These are phyloP conservation scores for Didymella pinodella DNA, from an alignment of 2,329 filamentous ascomycete species.

Conservation along the genomic window DNA sequence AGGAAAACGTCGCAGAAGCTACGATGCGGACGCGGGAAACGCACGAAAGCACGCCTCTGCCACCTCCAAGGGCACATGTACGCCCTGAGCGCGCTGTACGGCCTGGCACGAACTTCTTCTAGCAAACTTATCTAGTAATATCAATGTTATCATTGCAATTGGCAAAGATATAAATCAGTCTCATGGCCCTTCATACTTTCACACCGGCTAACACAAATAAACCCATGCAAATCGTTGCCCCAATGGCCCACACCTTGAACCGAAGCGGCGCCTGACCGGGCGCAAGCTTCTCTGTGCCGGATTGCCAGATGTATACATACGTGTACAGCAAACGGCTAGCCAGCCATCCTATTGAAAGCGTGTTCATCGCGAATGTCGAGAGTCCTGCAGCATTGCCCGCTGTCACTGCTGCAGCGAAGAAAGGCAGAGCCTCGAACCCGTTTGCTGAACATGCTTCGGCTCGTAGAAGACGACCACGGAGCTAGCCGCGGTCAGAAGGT, in stretches of 20 bases:
- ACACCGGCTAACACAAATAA: constrained; percentile 7
- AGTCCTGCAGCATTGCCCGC: constrained; percentile 6
- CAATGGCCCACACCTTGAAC: constrained; percentile 5
- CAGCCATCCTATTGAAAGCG: neutral
- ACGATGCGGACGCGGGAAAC: constrained; percentile 1
- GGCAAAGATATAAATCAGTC: neutral
- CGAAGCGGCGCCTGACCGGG: constrained; percentile 3
- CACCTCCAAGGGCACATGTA: neutral
- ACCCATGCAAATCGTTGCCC: neutral
- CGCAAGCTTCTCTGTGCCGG: constrained; percentile 1
- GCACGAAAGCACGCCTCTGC: neutral
- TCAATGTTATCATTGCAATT: neutral
- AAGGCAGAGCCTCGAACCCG: constrained; percentile 7
- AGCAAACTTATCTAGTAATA: neutral
- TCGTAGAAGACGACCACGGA: constrained; percentile 3
- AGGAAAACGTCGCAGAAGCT: neutral
- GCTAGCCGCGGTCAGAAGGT: neutral
- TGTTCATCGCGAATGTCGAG: constrained; percentile 1
- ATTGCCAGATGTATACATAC: constrained; percentile 7
- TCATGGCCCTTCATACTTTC: neutral
- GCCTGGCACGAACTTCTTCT: neutral
- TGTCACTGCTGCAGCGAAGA: constrained; percentile 7
- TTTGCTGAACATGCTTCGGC: constrained; percentile 8
- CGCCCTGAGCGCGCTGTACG: constrained; percentile 14
- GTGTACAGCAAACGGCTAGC: constrained; percentile 4